phyloP scores from a whole-genome alignment of 192 early-diverging fungal species.

The Coemansia sp. region DNA sequence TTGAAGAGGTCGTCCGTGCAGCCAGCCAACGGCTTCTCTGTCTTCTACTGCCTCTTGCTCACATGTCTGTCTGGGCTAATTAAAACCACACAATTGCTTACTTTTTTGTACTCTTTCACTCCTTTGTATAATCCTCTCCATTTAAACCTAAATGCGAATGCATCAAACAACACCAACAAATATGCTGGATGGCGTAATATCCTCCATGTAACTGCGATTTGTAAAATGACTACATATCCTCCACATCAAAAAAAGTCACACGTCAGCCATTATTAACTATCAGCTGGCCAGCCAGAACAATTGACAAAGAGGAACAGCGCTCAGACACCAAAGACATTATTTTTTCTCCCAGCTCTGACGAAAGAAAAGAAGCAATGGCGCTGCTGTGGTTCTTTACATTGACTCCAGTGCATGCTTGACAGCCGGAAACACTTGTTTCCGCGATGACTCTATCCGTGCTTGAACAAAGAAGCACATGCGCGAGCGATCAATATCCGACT shows the following conservation, averaged over 20 bases:
- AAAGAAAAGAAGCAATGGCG: not conserved
- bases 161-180: not conserved
- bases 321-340: not conserved
- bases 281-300: not conserved
- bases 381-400: not conserved
- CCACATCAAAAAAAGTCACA: conserved; percentile 5
- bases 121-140: not conserved
- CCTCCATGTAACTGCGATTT: not conserved
- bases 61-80: not conserved
- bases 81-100: not conserved
- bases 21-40: not conserved
- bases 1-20: not conserved
- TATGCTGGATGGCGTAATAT: not conserved
- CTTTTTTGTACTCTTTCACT: not conserved
- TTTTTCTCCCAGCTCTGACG: not conserved
- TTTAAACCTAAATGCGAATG: not conserved
- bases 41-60: not conserved
- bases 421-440: conserved; percentile 49
- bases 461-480: conserved; percentile 24
- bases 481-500: not conserved
- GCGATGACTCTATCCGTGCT: conserved; percentile 26
- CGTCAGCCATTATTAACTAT: conserved; percentile 8
- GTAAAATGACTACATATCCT: not conserved
- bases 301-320: not conserved
- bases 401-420: conserved; percentile 34